Conservation (phyloP, 2,329 filamentous ascomycete species). For the Metarhizium guizhouense region DNA sequence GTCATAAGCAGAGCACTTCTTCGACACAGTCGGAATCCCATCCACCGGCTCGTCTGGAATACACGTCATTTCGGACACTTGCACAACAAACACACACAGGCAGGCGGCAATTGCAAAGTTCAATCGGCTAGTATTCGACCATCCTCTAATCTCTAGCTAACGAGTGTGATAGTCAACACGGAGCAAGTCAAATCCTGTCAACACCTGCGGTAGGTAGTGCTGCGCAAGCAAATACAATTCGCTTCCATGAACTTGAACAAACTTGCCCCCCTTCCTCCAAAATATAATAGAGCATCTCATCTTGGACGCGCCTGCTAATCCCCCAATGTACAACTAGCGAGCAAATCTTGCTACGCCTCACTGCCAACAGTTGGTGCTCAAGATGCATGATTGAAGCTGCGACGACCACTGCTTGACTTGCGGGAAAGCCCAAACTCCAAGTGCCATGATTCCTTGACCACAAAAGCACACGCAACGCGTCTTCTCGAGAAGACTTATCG, state of each 20-base stretch:
- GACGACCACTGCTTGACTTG: background rate
- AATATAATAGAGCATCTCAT: background rate
- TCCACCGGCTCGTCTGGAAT: too few species aligned
- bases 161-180: conserved; percentile 1
- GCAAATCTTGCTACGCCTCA: background rate
- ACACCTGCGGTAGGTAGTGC: background rate
- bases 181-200: background rate
- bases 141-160: conserved; percentile 8
- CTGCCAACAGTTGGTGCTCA: background rate
- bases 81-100: too few species aligned
- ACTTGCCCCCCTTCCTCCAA: background rate
- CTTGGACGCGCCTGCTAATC: background rate
- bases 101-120: background rate
- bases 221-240: background rate
- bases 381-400: background rate
- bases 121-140: background rate
- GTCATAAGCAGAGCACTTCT: too few species aligned
- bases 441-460: background rate
- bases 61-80: too few species aligned
- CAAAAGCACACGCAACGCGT: background rate
- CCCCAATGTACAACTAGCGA: background rate
- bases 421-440: conserved; percentile 2
- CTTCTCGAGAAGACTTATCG: background rate
- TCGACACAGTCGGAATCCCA: too few species aligned
- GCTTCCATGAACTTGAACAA: background rate